Evolutionary conservation across 1,139 yeast species (phyloP), one percentile per base, ranked within the genome.

Genomic region (Magnusiomyces magnusii): DNA sequence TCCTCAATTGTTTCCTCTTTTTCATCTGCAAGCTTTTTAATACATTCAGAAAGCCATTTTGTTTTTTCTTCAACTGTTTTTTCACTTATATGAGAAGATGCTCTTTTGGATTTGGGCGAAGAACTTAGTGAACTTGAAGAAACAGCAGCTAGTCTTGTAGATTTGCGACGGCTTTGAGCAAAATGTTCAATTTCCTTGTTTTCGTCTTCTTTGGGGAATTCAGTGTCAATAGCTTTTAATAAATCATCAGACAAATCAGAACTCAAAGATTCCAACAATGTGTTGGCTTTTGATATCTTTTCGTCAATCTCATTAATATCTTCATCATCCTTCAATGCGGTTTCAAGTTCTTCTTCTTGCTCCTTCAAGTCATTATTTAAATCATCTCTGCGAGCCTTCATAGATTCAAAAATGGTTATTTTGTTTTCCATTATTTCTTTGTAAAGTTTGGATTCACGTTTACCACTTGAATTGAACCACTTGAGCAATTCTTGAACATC

Each of bases 401-500:
- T 81, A 66, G 91, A 81, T 15, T 78, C 75, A 24, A 72, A 68
- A 21, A 92, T 79, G 23, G 80, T 79, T 13, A 81, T 85, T 64
- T 81, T 80, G 19, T 64, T 60, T 10, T 63, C 53, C 23, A 62
- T 63, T 57, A 91, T 72, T 67, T 89, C 96, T 63, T 85, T 85
- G 47, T 81, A 74, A 53, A 93, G 77, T 49, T 75, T 78, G 10
- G 84, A 78, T 69, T 93, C 99, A 53, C 97, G 77, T 57, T 75
- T 76, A 2, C 98, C 98, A 79, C 85, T 81, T 7, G 83, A 85
- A 66, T 86, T 84, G 58, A 92, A 76, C 90, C 95, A 87, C 15
- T 73, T 69, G 7, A 85, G 63, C 36, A 93, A 71, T n/a, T 69
- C 70, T 1, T 79, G 80, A 42, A 92, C 71, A 58, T 87, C 86